These are phyloP conservation scores for Carpinus viminea DNA, from an alignment of 306 rosid species.

Conservation along the genomic window DNA sequence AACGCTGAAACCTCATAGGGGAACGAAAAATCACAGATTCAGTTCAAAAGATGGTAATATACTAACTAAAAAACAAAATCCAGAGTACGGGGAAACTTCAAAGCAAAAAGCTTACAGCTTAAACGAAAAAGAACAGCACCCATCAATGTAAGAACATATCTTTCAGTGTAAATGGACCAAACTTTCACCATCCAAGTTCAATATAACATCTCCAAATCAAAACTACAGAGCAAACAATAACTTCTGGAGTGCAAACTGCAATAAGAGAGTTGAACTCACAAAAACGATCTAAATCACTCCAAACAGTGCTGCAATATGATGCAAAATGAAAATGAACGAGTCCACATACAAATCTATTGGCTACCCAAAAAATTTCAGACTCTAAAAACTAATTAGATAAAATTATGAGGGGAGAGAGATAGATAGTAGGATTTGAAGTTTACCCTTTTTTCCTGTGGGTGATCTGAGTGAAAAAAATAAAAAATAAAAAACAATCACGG, in stretches of 20 bases:
- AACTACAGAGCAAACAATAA: neutral
- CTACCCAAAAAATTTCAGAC: neutral
- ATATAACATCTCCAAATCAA: neutral
- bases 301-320: neutral
- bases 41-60: neutral
- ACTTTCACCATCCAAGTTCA: neutral
- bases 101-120: neutral
- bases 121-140: neutral
- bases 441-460: neutral
- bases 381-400: neutral
- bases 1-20: neutral
- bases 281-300: neutral
- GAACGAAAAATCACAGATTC: neutral
- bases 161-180: neutral
- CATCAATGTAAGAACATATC: neutral
- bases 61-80: neutral
- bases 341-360: neutral
- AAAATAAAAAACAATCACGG: too few relatives aligned
- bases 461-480: neutral
- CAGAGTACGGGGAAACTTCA: neutral
- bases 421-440: neutral
- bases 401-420: neutral
- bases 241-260: neutral
- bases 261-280: neutral
- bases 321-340: neutral